Percentiles rank a stretch among this genome's conserved stretches.
Evolutionary conservation across 371 early-diverging fungal species (phyloP).

Genomic region (Capillidium heterosporum): DNA sequence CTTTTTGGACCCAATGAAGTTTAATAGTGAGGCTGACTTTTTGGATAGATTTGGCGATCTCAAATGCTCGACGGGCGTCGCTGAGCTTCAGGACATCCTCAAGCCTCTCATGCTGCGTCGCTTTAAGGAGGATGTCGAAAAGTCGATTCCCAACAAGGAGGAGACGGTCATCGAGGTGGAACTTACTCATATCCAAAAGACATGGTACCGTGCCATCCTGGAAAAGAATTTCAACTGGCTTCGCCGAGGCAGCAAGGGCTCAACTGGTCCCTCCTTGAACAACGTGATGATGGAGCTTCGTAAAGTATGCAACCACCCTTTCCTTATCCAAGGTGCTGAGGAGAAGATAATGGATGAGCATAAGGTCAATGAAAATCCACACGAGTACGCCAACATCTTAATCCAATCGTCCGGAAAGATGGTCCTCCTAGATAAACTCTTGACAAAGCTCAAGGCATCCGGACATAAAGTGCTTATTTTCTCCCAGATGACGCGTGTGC

Average conservation of each 20-base stretch:
- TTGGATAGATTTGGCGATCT: slow-evolving; percentile 57
- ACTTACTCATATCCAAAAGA: slow-evolving; percentile 68
- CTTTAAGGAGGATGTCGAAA: slow-evolving; percentile 76
- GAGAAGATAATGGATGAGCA: slow-evolving; percentile 12
- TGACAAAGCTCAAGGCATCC: slow-evolving; percentile 49
- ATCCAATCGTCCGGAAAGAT: slow-evolving; percentile 77
- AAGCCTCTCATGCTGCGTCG: slow-evolving; percentile 59
- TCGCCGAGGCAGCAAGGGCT: slow-evolving; percentile 33
- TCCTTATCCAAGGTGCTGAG: slow-evolving; percentile 52
- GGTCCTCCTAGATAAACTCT: slow-evolving; percentile 58
- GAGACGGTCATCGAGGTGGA: slow-evolving; percentile 33
- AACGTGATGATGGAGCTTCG: slow-evolving; percentile 90
- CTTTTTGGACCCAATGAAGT: slow-evolving; percentile 73
- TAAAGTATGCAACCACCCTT: slow-evolving; percentile 95
- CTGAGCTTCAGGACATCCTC: slow-evolving; percentile 35
- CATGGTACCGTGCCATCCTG: slow-evolving; percentile 47
- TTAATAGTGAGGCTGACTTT: slow-evolving; percentile 41
- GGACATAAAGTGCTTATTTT: slow-evolving; percentile 85
- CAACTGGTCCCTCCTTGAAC: slow-evolving; percentile 21
- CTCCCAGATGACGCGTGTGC: slow-evolving; percentile 96
- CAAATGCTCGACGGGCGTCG: slow-evolving; percentile 60
- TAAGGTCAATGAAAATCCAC: slow-evolving; percentile 12
- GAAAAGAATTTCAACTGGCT: slow-evolving; percentile 75
- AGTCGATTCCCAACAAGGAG: slow-evolving; percentile 47
- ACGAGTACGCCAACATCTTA: slow-evolving; percentile 40